Base-by-base conservation (phyloP, 768 basidiomycete species). In the Neoboletus magnificus region DNA sequence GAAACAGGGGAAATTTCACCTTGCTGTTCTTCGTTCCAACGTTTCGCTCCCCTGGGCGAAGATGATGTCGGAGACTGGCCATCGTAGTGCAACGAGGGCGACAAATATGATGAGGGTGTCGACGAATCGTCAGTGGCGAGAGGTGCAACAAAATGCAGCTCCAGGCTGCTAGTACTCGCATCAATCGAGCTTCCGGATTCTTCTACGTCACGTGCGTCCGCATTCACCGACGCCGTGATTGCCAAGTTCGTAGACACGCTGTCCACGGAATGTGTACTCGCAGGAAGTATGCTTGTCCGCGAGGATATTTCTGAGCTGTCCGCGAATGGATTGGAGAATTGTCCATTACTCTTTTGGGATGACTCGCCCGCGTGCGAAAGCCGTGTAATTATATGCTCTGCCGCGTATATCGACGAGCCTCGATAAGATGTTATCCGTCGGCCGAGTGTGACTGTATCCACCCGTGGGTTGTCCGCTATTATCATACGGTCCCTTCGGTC, bases 1-100 rank as follows among this genome's bases (percentile, higher is more conserved):
- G 51, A 49, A 25, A 25, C 39, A 15, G 49, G 42, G 18, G 48
- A 29, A 4, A 18, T 39, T 23, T 44, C 37, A n/a, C 52, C 25
- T 30, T 32, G 33, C 33, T 23, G 20, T 33, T 35, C 51, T 41
- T 50, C 43, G 11, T 50, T 18, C 62, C 46, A 36, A 29, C 20
- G 23, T 9, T 10, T 33, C 39, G 16, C 5, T 20, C 39, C 33
- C 36, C 20, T 22, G 10, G 39, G 27, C 2, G 45, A 49, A n/a
- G 50, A 48, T 33, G 50, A 48, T 33, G 32, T 33, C 11, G 55
- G 27, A 13, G 52, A 53, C 16, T 32, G 43, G 36, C 47, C 33
- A n/a, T 48, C 49, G 16, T 69, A 68, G 45, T 66, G 61, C 44
- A 63, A 57, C n/a, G 58, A 47, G 4, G 50, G 54, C 33, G 58